Evolutionary conservation across 345 rosid genomes (phyloP).

Genomic region (Geranium brycei): DNA sequence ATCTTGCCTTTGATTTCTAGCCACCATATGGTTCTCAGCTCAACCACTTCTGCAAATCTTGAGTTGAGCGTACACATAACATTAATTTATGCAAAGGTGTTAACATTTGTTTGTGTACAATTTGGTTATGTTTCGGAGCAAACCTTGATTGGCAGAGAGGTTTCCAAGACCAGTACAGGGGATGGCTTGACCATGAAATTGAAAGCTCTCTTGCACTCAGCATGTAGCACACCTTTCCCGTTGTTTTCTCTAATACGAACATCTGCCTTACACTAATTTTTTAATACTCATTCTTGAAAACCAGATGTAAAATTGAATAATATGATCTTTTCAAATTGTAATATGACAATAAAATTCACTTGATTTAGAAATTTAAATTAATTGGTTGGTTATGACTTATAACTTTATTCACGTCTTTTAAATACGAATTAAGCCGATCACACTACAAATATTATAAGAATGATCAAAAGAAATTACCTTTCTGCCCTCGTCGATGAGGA

Average conservation of each 20-base stretch:
- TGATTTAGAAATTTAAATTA: constrained; percentile 9
- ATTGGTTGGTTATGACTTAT: too few relatives aligned
- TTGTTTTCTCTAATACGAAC: constrained; percentile 15
- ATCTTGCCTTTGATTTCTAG: constrained; percentile 34
- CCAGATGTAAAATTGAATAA: too few relatives aligned
- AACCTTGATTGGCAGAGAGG: constrained; percentile 14
- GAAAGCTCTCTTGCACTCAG: constrained; percentile 16
- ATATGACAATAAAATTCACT: not conserved
- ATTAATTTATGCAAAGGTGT: too few relatives aligned
- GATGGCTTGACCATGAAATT: constrained; percentile 13
- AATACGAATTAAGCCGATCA: too few relatives aligned
- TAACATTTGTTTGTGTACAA: too few relatives aligned
- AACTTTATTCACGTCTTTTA: too few relatives aligned
- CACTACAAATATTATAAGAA: too few relatives aligned
- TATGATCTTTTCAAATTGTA: not conserved
- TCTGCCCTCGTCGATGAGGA: constrained; percentile 34
- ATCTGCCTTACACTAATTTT: constrained; percentile 1
- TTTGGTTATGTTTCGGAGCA: too few relatives aligned
- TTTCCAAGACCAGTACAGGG: constrained; percentile 14
- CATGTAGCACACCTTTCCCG: constrained; percentile 9
- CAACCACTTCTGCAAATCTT: constrained; percentile 35
- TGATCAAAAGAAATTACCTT: constrained; percentile 12
- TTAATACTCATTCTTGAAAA: too few relatives aligned
- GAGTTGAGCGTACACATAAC: constrained; percentile 1
- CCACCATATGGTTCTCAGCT: constrained; percentile 28